A percentile compares a stretch with the other conserved stretches of the same genome.
phyloP scores from a whole-genome alignment of 305 asterid genomes.

The Solanum aculeatissimum region DNA sequence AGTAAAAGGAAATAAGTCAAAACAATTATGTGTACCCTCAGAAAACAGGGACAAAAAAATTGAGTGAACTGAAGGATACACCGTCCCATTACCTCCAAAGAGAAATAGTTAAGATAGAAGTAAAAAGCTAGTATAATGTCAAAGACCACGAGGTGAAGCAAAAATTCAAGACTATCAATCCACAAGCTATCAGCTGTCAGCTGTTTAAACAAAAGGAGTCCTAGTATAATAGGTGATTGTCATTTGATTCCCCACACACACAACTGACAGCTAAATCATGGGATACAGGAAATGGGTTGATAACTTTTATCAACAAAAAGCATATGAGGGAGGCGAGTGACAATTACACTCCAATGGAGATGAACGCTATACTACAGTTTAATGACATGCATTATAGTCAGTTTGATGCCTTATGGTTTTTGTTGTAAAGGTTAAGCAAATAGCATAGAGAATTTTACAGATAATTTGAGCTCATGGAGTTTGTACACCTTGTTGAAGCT shows the following conservation, averaged over 20 bases:
- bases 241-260: not conserved
- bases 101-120: not conserved
- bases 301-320: not conserved
- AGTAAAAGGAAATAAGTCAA: not conserved
- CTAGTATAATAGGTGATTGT: not conserved
- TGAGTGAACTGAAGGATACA: not conserved
- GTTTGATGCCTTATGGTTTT: not conserved
- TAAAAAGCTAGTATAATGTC: not conserved
- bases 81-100: not conserved
- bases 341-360: not conserved
- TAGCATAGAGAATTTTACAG: not conserved
- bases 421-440: not conserved
- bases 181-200: not conserved
- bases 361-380: not conserved
- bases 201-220: not conserved
- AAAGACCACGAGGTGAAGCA: not conserved
- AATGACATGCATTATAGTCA: not conserved
- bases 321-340: not conserved
- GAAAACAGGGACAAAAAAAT: not conserved
- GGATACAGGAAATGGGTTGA: not conserved
- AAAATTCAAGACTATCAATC: not conserved
- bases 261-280: not conserved
- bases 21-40: not conserved
- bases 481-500: not conserved
- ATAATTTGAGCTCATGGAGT: not conserved